A percentile compares a stretch with the other conserved stretches of the same genome.
Evolutionary conservation across 371 early-diverging fungal genomes (phyloP).

Genomic region (Mucor velutinosus): DNA sequence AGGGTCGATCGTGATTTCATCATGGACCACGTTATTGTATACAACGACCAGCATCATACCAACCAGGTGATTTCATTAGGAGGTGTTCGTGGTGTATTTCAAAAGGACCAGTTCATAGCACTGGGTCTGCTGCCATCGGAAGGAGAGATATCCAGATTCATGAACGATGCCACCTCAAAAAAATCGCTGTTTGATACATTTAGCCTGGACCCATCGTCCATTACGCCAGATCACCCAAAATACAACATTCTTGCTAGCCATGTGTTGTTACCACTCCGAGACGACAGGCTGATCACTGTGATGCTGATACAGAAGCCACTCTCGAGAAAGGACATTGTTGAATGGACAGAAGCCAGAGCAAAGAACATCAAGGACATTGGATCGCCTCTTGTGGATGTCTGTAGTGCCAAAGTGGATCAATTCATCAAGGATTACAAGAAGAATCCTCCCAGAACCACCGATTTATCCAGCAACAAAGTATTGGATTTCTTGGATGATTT

Average conservation of each 20-base stretch:
- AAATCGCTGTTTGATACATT: slow-evolving; percentile 38
- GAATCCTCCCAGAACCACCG: slow-evolving; percentile 32
- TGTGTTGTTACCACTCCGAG: slow-evolving; percentile 38
- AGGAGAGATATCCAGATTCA: slow-evolving; percentile 16
- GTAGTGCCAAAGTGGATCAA: slow-evolving; percentile 7
- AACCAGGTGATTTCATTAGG: slow-evolving; percentile 40
- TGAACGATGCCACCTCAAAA: slow-evolving; percentile 11
- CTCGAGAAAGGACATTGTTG: slow-evolving; percentile 39
- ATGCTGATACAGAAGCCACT: slow-evolving; percentile 51
- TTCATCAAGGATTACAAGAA: slow-evolving; percentile 38
- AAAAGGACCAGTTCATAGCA: slow-evolving; percentile 32
- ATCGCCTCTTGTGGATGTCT: slow-evolving; percentile 9
- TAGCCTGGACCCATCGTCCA: slow-evolving; percentile 27
- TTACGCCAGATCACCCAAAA: slow-evolving; percentile 37
- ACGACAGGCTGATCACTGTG: slow-evolving; percentile 30
- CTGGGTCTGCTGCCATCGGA: slow-evolving; percentile 34
- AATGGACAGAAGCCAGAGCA: slow-evolving; percentile 28
- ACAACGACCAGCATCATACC: slow-evolving; percentile 22
- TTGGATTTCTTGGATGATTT: slow-evolving; percentile 37
- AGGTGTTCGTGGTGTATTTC: slow-evolving; percentile 47
- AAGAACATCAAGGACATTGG: background rate
- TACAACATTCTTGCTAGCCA: slow-evolving; percentile 52
- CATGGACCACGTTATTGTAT: slow-evolving; percentile 45
- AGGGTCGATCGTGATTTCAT: slow-evolving; percentile 52
- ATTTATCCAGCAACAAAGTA: slow-evolving; percentile 24